phyloP scores from a whole-genome alignment of 2,329 filamentous ascomycete genomes.

The Nothopassalora personata region DNA sequence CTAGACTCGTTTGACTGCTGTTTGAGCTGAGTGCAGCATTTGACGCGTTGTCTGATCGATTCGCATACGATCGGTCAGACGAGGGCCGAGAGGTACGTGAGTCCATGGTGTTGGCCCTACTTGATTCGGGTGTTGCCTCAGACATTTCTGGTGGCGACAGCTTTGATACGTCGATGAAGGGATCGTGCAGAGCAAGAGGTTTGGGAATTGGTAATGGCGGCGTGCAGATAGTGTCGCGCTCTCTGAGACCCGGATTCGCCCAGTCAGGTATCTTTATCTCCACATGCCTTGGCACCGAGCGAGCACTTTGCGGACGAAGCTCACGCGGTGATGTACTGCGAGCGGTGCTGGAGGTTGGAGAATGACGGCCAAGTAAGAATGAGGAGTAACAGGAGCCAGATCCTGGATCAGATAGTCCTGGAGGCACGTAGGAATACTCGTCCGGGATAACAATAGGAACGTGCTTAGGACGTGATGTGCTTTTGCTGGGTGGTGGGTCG shows the following conservation, averaged over 20 bases:
- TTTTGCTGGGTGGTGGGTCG: slow-evolving; percentile 6
- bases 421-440: slow-evolving; percentile 28
- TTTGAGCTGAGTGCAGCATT: slow-evolving; percentile 39
- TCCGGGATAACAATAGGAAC: slow-evolving; percentile 41
- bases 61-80: slow-evolving; percentile 38
- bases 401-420: slow-evolving; percentile 10
- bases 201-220: neutral
- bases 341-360: slow-evolving; percentile 9
- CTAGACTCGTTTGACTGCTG: slow-evolving; percentile 44
- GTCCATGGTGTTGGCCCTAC: slow-evolving; percentile 44
- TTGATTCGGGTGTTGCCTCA: slow-evolving; percentile 38
- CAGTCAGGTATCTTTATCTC: slow-evolving; percentile 45
- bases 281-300: slow-evolving; percentile 39
- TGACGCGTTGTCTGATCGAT: slow-evolving; percentile 32
- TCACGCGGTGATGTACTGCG: slow-evolving; percentile 4
- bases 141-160: slow-evolving; percentile 38
- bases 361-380: slow-evolving; percentile 8
- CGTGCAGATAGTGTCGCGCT: neutral
- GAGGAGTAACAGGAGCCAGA: slow-evolving; percentile 14
- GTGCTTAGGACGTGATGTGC: slow-evolving; percentile 35
- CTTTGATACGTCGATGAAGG: slow-evolving; percentile 22
- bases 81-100: slow-evolving; percentile 43
- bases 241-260: slow-evolving; percentile 37
- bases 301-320: slow-evolving; percentile 12
- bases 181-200: slow-evolving; percentile 9